Base-by-base conservation (phyloP, 2,329 filamentous ascomycete species). In the Colletotrichum australisinense region DNA sequence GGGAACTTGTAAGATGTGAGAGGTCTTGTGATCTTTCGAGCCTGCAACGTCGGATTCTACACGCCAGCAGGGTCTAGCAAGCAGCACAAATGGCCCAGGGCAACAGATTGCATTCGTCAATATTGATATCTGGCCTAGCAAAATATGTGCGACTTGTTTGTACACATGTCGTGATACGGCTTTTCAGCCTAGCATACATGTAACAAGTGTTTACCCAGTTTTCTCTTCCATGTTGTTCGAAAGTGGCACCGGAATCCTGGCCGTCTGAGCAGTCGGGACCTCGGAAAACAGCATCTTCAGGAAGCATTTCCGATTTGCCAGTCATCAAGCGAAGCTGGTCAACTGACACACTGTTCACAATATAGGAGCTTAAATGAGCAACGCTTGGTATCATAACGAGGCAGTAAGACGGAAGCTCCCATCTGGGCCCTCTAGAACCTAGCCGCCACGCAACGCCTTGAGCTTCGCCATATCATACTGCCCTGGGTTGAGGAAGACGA, bases 21-120 rank as follows among this genome's bases (percentile, higher is more conserved):
- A 53, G 55, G n/a, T 68, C 59, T 57, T 26, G 63, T 62, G 32
- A 67, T 66, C 42, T 26, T 9, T 59, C 19, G 19, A 46, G 38
- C 49, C 67, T 55, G 57, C 64, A 68, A 52, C 52, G 24, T 63
- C 64, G 64, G 52, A 11, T 46, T 28, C 7, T 53, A 32, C 32
- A 42, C 32, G 24, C 64, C 46, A 42, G 24, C 42, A 30, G 49
- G 30, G 5, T 26, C 1, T 52, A 11, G 26, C 19, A 35, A 16
- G n/a, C 19, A 35, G 5, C 30, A 22, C 30, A 2, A 38, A 19
- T 49, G 19, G 42, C 8, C 42, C 42, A 19, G 2, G 19, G 42
- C 42, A 49, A 9, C 19, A 19, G 42, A 8, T n/a, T 49, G 19
- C n/a, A 49, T 19, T 49, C 19, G 16, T 49, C 42, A n/a, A 49